Base-by-base conservation (phyloP, 2,329 filamentous ascomycete genomes). In the Tolypocladium inflatum region DNA sequence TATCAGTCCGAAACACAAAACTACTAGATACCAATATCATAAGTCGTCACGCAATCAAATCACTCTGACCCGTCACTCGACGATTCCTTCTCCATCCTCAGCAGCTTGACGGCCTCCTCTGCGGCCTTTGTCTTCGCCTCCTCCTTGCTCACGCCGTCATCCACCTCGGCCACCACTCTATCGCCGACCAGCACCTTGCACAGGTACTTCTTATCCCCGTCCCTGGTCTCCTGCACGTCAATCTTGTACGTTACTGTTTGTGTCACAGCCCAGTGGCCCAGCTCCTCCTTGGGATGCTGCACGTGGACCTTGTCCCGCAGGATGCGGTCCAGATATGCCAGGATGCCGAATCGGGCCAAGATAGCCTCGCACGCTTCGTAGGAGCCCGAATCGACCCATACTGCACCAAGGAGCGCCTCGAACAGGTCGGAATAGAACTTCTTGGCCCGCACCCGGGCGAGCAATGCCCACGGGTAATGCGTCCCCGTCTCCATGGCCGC, bases 391-490 rank as follows among this genome's bases (percentile, higher is more conserved):
- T 97, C 94, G 23, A 96, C 76, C 77, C 89, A 97, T 0, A 97
- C 79, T 0, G 91, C 92, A 0, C 90, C 93, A 0, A 97, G 71
- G 0, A 95, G 69, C 38, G 84, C 83, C 74, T 97, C 93, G 11
- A 97, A 78, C 9, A 97, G 74, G 69, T 97, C 92, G 0, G 88
- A 93, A 71, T 88, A 87, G 70, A 90, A 89, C 67, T 97, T 97
- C 19, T 83, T 83, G 0, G 86, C 79, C 17, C 80, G 78, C 1
- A 95, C 75, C 0, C 81, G 78, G 0, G 84, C 77, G 1, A 97
- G 81, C 0, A 84, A 71, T 1, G 82, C 77, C 93, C 93, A 97
- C 0, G 93, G 94, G 66, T 92, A 95, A 19, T 75, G 70, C 0
- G 63, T 61, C 0, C 80, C 81, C 0, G 70, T 54, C 1, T 72